These are phyloP conservation scores for Spathaspora boniae DNA, from an alignment of 805 yeast genomes.

Conservation along the genomic window DNA sequence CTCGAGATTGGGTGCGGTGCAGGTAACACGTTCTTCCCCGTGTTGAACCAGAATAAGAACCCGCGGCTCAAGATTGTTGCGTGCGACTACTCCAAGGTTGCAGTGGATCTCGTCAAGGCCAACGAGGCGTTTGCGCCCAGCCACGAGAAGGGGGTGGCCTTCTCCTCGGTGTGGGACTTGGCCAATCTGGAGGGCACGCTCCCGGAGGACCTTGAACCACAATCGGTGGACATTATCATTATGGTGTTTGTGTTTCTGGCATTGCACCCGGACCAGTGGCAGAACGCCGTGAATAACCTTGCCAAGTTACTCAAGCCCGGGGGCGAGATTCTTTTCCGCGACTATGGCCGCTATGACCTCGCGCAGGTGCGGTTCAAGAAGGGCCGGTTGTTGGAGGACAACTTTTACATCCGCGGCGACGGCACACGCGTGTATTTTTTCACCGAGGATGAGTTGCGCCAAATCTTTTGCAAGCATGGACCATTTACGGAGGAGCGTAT, in stretches of 20 bases:
- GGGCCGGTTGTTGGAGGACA: slow-evolving; percentile 81
- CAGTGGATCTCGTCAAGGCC: slow-evolving; percentile 77
- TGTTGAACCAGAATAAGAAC: slow-evolving; percentile 78
- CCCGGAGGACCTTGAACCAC: slow-evolving; percentile 81
- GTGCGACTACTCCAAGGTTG: slow-evolving; percentile 85
- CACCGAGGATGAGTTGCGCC: slow-evolving; percentile 84
- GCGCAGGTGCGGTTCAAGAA: slow-evolving; percentile 94
- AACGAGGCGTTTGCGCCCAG: slow-evolving; percentile 58
- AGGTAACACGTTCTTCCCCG: slow-evolving; percentile 94
- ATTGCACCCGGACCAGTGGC: slow-evolving; percentile 88
- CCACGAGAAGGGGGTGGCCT: slow-evolving; percentile 48
- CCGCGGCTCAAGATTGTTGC: slow-evolving; percentile 72
- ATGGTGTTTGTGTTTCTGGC: slow-evolving; percentile 95
- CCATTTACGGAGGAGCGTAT: slow-evolving; percentile 68
- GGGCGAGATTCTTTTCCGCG: slow-evolving; percentile 84
- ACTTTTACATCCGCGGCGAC: slow-evolving; percentile 95
- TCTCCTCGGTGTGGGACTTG: slow-evolving; percentile 93
- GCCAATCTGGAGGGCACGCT: slow-evolving; percentile 67
- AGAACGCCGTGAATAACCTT: slow-evolving; percentile 69
- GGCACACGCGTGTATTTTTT: slow-evolving; percentile 97
- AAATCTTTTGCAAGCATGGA: slow-evolving; percentile 51
- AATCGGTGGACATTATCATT: slow-evolving; percentile 87
- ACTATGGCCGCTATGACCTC: slow-evolving; percentile 92
- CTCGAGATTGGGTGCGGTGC: slow-evolving; percentile 98
- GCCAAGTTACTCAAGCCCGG: slow-evolving; percentile 83